These are phyloP conservation scores for Suhomyces sp. DNA, from an alignment of 805 yeast genomes.

Conservation along the genomic window DNA sequence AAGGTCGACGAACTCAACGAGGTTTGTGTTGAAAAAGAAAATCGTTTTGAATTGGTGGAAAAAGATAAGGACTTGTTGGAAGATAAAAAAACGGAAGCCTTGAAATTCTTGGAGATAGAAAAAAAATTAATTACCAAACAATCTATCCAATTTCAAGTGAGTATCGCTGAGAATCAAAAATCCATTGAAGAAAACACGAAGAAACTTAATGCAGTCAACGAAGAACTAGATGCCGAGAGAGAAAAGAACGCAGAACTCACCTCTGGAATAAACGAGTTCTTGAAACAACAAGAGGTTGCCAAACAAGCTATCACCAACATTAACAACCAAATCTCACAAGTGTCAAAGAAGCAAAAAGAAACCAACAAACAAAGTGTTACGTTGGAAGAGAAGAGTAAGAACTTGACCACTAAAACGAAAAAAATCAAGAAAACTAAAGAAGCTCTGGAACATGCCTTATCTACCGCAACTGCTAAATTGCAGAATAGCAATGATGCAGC, in stretches of 20 bases:
- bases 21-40: slow-evolving; percentile 75
- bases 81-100: slow-evolving; percentile 70
- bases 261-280: slow-evolving; percentile 32
- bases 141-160: slow-evolving; percentile 57
- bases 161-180: slow-evolving; percentile 39
- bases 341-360: slow-evolving; percentile 31
- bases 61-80: slow-evolving; percentile 64
- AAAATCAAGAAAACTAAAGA: slow-evolving; percentile 58
- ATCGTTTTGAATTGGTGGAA: slow-evolving; percentile 74
- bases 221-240: slow-evolving; percentile 44
- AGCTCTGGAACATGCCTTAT: slow-evolving; percentile 44
- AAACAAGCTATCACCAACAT: slow-evolving; percentile 25
- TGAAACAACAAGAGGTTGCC: slow-evolving; percentile 25
- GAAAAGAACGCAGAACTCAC: slow-evolving; percentile 39
- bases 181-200: slow-evolving; percentile 39
- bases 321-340: slow-evolving; percentile 18
- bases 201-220: slow-evolving; percentile 39
- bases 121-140: slow-evolving; percentile 54
- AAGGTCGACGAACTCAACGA: slow-evolving; percentile 77
- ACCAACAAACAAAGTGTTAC: slow-evolving; percentile 57
- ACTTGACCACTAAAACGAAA: slow-evolving; percentile 54
- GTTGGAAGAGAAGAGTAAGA: slow-evolving; percentile 74
- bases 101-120: slow-evolving; percentile 63
- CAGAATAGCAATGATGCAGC: slow-evolving; percentile 46
- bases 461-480: slow-evolving; percentile 48